Evolutionary conservation across 352 stramenopile species (phyloP), one percentile per base, ranked within the genome.

Genomic region (Globisporangium canariense): DNA sequence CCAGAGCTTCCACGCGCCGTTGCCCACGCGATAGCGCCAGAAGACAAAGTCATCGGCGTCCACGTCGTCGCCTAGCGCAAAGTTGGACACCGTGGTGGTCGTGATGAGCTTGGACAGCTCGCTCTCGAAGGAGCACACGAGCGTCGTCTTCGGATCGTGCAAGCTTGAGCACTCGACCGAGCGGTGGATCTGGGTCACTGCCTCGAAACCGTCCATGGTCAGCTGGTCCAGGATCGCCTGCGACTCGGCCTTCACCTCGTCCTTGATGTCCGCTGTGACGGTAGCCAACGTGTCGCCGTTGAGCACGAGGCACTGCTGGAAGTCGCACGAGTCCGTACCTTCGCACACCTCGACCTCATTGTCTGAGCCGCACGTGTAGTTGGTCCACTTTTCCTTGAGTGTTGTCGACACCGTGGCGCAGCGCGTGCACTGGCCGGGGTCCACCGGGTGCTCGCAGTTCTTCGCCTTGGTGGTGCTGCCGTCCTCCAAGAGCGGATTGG

Each of bases 241-340:
- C 0, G 83, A 87, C 3, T 75, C 58, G 0, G 28, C 30, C 43
- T 66, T 66, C 36, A 79, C 64, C 1, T 60, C 69, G 0, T 53
- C 4, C 8, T 70, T 75, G 34, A 91, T 79, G 1, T 32, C 58
- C 1, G 72, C 74, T 2, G 60, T 70, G 1, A 72, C 77, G 0
- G 59, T 68, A 10, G 76, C 73, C 28, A 93, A 50, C 25, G 77
- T 83, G 38, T 87, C 66, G 11, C 80, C 80, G 46, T 76, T 73
- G 36, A 88, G 66, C 3, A 74, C 65, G 3, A 93, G 67, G 40
- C 84, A 93, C 54, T 93, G 84, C 49, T 78, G 62, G 25, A 87
- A 70, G 1, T 41, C 22, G 55, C 82, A 90, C 1, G 40, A 50
- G 0, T 60, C 54, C 40, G 76, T 65, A 9, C 83, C 80, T 0